A percentile compares a stretch with the other conserved stretches of the same genome.
These are phyloP conservation scores for Diospyros lotus DNA, from an alignment of 148 eudicot genomes.

Conservation along the genomic window DNA sequence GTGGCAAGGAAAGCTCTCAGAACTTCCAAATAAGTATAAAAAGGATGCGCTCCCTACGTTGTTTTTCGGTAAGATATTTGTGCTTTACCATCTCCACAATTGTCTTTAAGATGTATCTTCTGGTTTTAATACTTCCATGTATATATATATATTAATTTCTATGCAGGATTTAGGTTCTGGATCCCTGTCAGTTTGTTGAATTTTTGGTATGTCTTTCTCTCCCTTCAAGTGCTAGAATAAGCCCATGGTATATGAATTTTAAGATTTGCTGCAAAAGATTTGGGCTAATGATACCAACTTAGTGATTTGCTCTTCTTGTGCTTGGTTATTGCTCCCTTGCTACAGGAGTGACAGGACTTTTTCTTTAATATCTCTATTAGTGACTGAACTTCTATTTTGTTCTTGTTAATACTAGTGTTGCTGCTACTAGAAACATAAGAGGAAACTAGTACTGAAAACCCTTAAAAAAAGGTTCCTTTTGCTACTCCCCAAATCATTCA, in stretches of 20 bases:
- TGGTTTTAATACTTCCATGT: background rate
- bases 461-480: too few species aligned
- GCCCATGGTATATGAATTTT: background rate
- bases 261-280: too few species aligned
- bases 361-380: background rate
- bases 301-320: background rate
- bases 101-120: background rate
- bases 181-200: slow-evolving; percentile 82
- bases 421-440: background rate
- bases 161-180: slow-evolving; percentile 96
- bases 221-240: slow-evolving; percentile 17
- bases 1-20: slow-evolving; percentile 78
- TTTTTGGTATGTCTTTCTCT: slow-evolving; percentile 61
- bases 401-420: background rate
- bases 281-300: too few species aligned
- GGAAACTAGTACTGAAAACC: too few species aligned
- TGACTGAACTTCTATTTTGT: background rate
- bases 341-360: background rate
- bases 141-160: background rate
- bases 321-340: background rate
- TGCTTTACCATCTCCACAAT: background rate
- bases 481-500: too few species aligned
- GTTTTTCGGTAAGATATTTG: slow-evolving; percentile 42
- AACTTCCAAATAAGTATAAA: slow-evolving; percentile 84
- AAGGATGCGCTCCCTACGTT: slow-evolving; percentile 80